These are phyloP conservation scores for Sarocladium oryzae DNA, from an alignment of 2,329 filamentous ascomycete species.

Conservation along the genomic window DNA sequence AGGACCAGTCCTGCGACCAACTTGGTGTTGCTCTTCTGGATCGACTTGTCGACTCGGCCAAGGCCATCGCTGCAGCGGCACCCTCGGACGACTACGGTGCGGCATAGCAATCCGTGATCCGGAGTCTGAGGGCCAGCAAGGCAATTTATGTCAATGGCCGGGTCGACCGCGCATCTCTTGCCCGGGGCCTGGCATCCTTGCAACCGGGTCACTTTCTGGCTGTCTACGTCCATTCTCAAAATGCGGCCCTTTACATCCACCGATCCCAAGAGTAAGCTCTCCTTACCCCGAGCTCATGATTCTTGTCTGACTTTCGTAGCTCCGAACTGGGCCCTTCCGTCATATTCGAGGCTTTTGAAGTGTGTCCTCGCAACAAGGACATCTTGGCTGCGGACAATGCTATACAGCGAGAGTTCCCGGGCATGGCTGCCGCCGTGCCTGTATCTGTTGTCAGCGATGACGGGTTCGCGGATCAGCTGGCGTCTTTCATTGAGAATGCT, in stretches of 20 bases:
- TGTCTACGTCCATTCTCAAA: conserved; percentile 16
- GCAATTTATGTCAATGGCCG: not conserved
- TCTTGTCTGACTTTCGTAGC: conserved; percentile 13
- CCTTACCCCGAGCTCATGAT: too few species aligned
- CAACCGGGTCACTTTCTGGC: not conserved
- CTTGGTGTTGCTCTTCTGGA: not conserved
- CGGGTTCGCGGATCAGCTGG: conserved; percentile 26
- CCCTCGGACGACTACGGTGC: not conserved
- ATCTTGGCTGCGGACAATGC: conserved; percentile 46
- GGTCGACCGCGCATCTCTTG: not conserved
- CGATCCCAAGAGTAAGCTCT: conserved; percentile 20
- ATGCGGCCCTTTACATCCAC: conserved; percentile 25
- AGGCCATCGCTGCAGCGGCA: not conserved
- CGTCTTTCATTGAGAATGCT: conserved; percentile 49
- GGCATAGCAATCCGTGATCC: conserved; percentile 7
- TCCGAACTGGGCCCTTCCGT: conserved; percentile 17
- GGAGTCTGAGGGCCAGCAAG: conserved; percentile 2
- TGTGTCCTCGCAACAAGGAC: conserved; percentile 44
- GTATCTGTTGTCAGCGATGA: conserved; percentile 17
- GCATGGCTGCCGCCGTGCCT: conserved; percentile 41
- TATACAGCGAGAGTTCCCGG: conserved; percentile 55
- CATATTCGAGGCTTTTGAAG: conserved; percentile 53
- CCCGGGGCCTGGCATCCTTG: not conserved
- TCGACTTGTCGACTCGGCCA: not conserved
- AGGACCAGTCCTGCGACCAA: not conserved